Percentiles rank a stretch among this genome's conserved stretches.
These are phyloP conservation scores for Eucommia ulmoides DNA, from an alignment of 257 asterid species.

Conservation along the genomic window DNA sequence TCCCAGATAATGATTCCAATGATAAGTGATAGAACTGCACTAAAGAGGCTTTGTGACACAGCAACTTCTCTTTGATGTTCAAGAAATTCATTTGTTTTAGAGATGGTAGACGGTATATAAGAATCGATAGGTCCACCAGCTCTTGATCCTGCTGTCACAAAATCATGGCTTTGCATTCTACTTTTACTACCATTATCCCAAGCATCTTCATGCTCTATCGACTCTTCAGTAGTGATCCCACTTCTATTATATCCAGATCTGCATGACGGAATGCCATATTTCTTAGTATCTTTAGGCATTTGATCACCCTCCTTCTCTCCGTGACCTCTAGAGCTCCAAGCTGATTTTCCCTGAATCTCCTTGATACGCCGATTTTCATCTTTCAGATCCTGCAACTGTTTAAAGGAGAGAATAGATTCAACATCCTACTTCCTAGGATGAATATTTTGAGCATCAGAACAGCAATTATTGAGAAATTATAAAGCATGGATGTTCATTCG, in stretches of 20 bases:
- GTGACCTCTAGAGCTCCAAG: constrained; percentile 6
- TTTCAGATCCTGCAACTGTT: constrained; percentile 40
- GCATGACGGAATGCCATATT: constrained; percentile 3
- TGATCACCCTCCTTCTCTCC: not conserved
- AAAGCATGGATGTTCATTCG: too few species aligned
- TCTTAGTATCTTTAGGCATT: not conserved
- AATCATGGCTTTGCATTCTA: constrained; percentile 1
- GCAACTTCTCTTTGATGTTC: constrained; percentile 31
- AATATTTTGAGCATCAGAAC: too few species aligned
- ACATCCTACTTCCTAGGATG: too few species aligned
- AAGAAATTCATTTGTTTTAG: not conserved
- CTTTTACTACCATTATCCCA: constrained; percentile 8
- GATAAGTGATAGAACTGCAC: constrained; percentile 33
- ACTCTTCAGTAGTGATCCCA: constrained; percentile 28
- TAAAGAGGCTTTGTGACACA: constrained; percentile 37
- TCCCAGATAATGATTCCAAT: constrained; percentile 57
- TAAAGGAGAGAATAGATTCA: too few species aligned
- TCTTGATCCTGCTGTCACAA: constrained; percentile 3
- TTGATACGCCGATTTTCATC: constrained; percentile 27
- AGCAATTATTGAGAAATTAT: too few species aligned
- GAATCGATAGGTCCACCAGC: constrained; percentile 1
- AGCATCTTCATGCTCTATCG: constrained; percentile 5
- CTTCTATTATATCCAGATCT: constrained; percentile 7
- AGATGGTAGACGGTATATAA: not conserved
- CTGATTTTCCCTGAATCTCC: constrained; percentile 28